Evolutionary conservation across 176 grass and related monocot species (phyloP).

Genomic region (Eleusine coracana): DNA sequence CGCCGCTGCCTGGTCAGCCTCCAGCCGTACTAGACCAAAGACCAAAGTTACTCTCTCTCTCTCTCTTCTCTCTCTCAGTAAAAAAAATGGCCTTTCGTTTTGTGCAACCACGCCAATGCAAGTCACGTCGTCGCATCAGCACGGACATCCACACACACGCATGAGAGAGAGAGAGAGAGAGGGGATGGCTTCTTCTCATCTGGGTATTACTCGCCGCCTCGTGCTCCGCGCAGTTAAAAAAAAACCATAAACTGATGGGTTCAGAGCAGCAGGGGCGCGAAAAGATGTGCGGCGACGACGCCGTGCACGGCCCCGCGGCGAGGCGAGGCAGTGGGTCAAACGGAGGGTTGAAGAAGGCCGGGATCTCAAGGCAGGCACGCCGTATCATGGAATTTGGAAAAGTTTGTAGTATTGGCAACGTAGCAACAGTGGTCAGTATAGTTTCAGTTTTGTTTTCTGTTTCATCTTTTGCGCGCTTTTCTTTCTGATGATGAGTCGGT

Average conservation of each 20-base stretch:
- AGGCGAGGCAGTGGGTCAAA: neutral
- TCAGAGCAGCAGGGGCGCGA: neutral
- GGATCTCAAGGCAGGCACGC: neutral
- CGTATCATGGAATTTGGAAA: no score
- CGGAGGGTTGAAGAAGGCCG: neutral
- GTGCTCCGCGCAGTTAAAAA: neutral
- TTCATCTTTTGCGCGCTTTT: neutral
- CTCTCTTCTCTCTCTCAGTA: neutral
- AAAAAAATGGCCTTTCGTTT: neutral
- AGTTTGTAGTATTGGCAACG: no score
- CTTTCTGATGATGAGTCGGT: neutral
- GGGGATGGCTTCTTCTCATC: neutral
- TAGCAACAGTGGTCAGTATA: no score
- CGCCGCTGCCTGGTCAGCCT: neutral
- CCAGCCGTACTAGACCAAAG: neutral
- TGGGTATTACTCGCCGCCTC: neutral
- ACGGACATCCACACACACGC: neutral
- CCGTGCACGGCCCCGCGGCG: neutral
- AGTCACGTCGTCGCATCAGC: conserved; percentile 17
- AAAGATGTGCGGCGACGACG: neutral
- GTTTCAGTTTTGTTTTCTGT: no score
- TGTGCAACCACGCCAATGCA: neutral
- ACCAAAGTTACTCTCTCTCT: neutral
- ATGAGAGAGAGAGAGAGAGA: neutral
- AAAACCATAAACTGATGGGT: no score